Conservation (phyloP, 1,284 basidiomycete genomes). For the Leucoagaricus sp. region DNA sequence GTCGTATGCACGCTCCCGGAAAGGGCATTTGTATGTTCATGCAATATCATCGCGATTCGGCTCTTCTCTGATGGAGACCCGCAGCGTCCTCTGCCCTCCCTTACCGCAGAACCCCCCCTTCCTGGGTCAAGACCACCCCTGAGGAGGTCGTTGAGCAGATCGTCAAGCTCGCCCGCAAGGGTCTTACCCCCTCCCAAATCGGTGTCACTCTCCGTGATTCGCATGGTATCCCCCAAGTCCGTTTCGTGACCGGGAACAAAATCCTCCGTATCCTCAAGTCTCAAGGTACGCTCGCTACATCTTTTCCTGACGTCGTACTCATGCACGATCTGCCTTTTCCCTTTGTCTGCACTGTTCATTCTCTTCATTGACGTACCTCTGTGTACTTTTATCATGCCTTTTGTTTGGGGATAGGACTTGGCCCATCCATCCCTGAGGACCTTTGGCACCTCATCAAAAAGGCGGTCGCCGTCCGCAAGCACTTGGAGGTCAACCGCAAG, state of each 20-base stretch:
- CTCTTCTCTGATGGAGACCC: slow-evolving; percentile 12
- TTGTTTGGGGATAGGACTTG: slow-evolving; percentile 85
- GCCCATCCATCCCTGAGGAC: slow-evolving; percentile 98
- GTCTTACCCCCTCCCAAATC: slow-evolving; percentile 97
- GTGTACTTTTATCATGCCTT: slow-evolving; percentile 40
- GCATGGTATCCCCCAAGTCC: slow-evolving; percentile 96
- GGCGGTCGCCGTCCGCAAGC: slow-evolving; percentile 98
- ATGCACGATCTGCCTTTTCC: slow-evolving; percentile 27
- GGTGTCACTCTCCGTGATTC: slow-evolving; percentile 98
- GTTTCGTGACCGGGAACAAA: slow-evolving; percentile 99
- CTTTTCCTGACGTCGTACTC: slow-evolving; percentile 22
- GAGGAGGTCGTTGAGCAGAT: slow-evolving; percentile 97
- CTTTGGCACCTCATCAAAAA: slow-evolving; percentile 99
- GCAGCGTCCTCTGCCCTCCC: slow-evolving; percentile 95
- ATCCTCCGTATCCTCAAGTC: slow-evolving; percentile 98
- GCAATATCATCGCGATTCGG: slow-evolving; percentile 8
- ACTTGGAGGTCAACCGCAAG: slow-evolving; percentile 97
- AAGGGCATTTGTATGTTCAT: slow-evolving; percentile 89
- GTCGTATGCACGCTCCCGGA: slow-evolving; percentile 97
- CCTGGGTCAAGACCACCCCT: slow-evolving; percentile 96
- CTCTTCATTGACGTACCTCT: slow-evolving; percentile 18
- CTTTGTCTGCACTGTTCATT: slow-evolving; percentile 19
- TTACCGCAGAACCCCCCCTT: slow-evolving; percentile 92
- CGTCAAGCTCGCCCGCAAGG: slow-evolving; percentile 96
- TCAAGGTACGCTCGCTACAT: slow-evolving; percentile 63